Percentiles rank a stretch among this genome's conserved stretches.
Conservation (phyloP, 352 stramenopile genomes). For the Blastocystis sp. region DNA sequence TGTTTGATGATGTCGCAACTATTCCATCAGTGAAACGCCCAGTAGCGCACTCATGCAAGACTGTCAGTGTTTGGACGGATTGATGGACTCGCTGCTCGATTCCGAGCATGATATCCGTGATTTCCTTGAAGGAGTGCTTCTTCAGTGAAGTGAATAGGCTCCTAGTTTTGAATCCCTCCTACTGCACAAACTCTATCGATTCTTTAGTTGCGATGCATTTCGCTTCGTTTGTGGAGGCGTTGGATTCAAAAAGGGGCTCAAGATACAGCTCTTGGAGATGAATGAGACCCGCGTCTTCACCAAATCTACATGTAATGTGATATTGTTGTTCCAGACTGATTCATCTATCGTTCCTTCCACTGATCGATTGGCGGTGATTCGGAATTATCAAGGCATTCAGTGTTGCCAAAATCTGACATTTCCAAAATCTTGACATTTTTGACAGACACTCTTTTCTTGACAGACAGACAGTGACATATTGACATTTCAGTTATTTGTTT, state of each 20-base stretch:
- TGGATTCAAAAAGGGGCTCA: background rate
- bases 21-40: background rate
- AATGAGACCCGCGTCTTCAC: constrained; percentile 18
- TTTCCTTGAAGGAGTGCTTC: constrained; percentile 1
- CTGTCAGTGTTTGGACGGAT: background rate
- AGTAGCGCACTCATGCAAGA: background rate
- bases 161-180: background rate
- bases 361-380: too few species aligned
- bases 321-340: background rate
- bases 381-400: too few species aligned
- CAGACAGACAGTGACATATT: background rate
- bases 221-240: background rate
- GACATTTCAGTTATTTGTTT: too few species aligned
- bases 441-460: background rate
- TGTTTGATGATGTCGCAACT: constrained; percentile 26
- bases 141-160: constrained; percentile 21
- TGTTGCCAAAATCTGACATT: too few species aligned
- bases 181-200: background rate
- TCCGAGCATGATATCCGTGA: constrained; percentile 7
- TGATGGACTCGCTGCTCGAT: background rate
- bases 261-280: constrained; percentile 16
- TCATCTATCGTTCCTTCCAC: too few species aligned
- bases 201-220: background rate
- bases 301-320: background rate
- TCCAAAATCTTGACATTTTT: background rate